Evolutionary conservation across 441 rosid species (phyloP).

Genomic region (Viola pubescens): DNA sequence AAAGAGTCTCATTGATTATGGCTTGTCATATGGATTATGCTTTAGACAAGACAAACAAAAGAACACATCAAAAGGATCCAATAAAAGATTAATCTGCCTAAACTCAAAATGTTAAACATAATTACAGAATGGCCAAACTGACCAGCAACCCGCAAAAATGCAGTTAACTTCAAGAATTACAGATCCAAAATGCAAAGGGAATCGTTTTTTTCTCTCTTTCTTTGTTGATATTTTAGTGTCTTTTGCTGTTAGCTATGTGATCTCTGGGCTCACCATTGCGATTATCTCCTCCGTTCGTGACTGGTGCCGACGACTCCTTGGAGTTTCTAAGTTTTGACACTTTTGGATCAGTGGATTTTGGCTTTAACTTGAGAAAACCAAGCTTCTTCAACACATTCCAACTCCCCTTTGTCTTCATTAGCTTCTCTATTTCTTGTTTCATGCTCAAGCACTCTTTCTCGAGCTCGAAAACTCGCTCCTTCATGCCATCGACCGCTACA

Average conservation of each 20-base stretch:
- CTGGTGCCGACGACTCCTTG: conserved; percentile 26
- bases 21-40: too few species aligned
- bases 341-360: conserved; percentile 27
- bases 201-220: not conserved
- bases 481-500: conserved; percentile 44
- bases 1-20: too few species aligned
- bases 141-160: not conserved
- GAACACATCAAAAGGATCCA: conserved; percentile 2
- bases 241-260: not conserved
- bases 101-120: conserved; percentile 9
- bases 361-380: conserved; percentile 34
- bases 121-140: conserved; percentile 13
- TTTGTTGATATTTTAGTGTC: not conserved
- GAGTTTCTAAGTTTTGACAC: conserved; percentile 16
- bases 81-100: not conserved
- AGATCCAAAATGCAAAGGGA: not conserved
- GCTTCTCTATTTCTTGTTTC: conserved; percentile 70
- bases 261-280: conserved; percentile 19
- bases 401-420: conserved; percentile 56
- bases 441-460: conserved; percentile 74
- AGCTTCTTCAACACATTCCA: conserved; percentile 49
- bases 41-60: too few species aligned
- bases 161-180: conserved; percentile 3
- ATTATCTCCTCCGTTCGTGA: conserved; percentile 22
- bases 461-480: conserved; percentile 58